Conservation (phyloP, 768 basidiomycete species). For the Tylopilus sp. region DNA sequence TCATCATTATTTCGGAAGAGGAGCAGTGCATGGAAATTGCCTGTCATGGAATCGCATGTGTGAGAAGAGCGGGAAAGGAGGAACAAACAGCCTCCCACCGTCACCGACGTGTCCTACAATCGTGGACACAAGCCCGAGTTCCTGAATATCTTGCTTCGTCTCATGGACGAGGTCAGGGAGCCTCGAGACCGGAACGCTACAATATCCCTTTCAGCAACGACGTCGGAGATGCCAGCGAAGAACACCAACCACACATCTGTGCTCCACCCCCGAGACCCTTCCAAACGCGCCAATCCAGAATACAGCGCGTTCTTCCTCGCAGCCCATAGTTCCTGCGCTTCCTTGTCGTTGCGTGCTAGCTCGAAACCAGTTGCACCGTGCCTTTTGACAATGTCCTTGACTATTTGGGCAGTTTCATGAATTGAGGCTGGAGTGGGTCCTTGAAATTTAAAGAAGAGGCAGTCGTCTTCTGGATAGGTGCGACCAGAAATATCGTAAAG, state of each 20-base stretch:
- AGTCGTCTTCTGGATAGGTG: slow-evolving; percentile 62
- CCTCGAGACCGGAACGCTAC: slow-evolving; percentile 60
- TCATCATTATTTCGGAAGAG: slow-evolving; percentile 60
- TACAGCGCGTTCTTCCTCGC: slow-evolving; percentile 67
- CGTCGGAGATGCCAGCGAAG: background rate
- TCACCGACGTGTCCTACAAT: slow-evolving; percentile 81
- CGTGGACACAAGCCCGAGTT: slow-evolving; percentile 52
- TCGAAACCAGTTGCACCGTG: slow-evolving; percentile 68
- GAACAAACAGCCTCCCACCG: slow-evolving; percentile 40
- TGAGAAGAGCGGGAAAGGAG: background rate
- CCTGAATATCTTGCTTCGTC: slow-evolving; percentile 66
- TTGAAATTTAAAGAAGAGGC: slow-evolving; percentile 86
- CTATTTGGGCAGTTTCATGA: slow-evolving; percentile 57
- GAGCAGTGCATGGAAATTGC: slow-evolving; percentile 51
- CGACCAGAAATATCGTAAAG: slow-evolving; percentile 48
- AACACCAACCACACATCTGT: slow-evolving; percentile 71
- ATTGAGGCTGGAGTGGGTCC: slow-evolving; percentile 59
- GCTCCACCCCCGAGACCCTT: slow-evolving; percentile 56
- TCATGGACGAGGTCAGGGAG: slow-evolving; percentile 63
- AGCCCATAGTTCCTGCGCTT: slow-evolving; percentile 72
- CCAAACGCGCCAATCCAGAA: slow-evolving; percentile 51
- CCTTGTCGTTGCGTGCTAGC: slow-evolving; percentile 58
- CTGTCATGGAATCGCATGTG: slow-evolving; percentile 17
- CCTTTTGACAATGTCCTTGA: slow-evolving; percentile 53
- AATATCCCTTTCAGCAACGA: background rate